Evolutionary conservation across 2,329 filamentous ascomycete genomes (phyloP).

Genomic region (Ceratocystis ficicola): DNA sequence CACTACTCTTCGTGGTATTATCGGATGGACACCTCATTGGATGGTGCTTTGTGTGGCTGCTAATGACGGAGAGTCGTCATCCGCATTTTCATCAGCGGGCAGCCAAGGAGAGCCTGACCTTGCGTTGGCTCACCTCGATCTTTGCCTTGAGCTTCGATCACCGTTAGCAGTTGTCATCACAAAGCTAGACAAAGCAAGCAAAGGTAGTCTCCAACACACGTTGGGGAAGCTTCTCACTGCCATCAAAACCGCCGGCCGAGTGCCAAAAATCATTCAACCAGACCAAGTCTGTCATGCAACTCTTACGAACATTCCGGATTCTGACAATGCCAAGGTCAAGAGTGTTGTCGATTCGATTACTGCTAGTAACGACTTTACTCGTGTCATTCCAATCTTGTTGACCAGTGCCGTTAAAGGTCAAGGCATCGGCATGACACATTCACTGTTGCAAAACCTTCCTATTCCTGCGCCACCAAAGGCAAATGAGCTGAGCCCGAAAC

Average conservation of each 20-base stretch:
- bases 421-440: slow-evolving; percentile 71
- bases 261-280: slow-evolving; percentile 58
- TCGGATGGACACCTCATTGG: slow-evolving; percentile 95
- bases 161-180: slow-evolving; percentile 76
- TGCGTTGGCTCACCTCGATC: slow-evolving; percentile 65
- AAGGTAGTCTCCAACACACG: slow-evolving; percentile 53
- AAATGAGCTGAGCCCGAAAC: slow-evolving; percentile 46
- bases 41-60: slow-evolving; percentile 77
- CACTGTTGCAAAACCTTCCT: slow-evolving; percentile 64
- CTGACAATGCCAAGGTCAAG: slow-evolving; percentile 47
- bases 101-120: slow-evolving; percentile 44
- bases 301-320: slow-evolving; percentile 43
- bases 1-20: slow-evolving; percentile 76
- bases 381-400: slow-evolving; percentile 67
- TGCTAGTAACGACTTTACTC: slow-evolving; percentile 30
- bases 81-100: slow-evolving; percentile 4
- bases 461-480: slow-evolving; percentile 46
- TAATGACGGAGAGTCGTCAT: slow-evolving; percentile 47
- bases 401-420: slow-evolving; percentile 77
- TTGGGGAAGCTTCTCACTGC: slow-evolving; percentile 62
- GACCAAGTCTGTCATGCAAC: slow-evolving; percentile 39
- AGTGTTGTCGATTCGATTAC: slow-evolving; percentile 42
- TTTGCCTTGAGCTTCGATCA: slow-evolving; percentile 69
- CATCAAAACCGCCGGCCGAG: slow-evolving; percentile 62
- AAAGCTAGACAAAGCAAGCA: slow-evolving; percentile 78